Evolutionary conservation across 345 rosid species (phyloP).

Genomic region (Citrus maxima): DNA sequence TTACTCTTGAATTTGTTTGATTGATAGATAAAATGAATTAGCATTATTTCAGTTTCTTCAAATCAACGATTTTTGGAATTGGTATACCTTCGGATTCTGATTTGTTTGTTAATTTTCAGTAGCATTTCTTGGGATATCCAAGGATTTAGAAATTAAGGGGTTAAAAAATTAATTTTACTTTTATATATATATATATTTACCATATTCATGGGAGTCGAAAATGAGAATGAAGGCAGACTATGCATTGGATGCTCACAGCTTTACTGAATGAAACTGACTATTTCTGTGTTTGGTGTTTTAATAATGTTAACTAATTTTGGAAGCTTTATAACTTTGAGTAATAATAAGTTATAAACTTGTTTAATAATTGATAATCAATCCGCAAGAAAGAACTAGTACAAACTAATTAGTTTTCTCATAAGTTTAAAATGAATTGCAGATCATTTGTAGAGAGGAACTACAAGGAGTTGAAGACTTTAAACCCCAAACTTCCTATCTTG

Average conservation of each 20-base stretch:
- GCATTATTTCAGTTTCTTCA: neutral
- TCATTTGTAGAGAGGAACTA: conserved; percentile 84
- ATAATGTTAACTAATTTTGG: neutral
- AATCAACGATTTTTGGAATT: too few species aligned
- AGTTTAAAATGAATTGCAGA: conserved; percentile 28
- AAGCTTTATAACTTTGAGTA: neutral
- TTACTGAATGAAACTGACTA: neutral
- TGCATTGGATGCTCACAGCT: neutral
- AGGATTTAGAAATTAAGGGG: neutral
- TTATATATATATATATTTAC: too few species aligned
- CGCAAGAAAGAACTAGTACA: neutral
- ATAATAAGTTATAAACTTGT: too few species aligned
- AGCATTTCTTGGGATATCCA: neutral
- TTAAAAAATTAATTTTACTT: too few species aligned
- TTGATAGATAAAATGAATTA: neutral
- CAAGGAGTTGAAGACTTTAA: conserved; percentile 73
- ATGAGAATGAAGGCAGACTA: too few species aligned
- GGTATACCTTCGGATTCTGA: neutral
- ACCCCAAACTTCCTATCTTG: conserved; percentile 86
- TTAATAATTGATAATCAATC: neutral
- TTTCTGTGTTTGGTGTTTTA: neutral
- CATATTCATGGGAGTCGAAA: too few species aligned
- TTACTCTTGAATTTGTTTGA: too few species aligned
- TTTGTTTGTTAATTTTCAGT: neutral
- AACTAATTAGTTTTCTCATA: neutral